These are phyloP conservation scores for Colletotrichum musae DNA, from an alignment of 2,329 filamentous ascomycete genomes.

Conservation along the genomic window DNA sequence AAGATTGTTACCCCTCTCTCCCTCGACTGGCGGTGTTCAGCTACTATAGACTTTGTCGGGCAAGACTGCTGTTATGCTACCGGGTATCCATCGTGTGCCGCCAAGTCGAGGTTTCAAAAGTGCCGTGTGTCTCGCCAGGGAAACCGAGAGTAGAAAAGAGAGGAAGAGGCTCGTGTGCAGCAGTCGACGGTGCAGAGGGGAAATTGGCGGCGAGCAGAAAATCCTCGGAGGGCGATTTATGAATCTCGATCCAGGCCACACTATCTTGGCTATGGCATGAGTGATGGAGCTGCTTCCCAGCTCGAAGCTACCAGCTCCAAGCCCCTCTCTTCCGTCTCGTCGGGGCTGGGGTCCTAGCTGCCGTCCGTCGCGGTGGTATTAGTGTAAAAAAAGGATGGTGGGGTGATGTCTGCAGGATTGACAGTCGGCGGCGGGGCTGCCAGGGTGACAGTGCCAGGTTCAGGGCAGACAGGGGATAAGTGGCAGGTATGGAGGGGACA, in stretches of 20 bases:
- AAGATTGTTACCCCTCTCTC: constrained; percentile 20
- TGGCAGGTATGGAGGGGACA: background rate
- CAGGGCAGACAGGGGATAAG: constrained; percentile 6
- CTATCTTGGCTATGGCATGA: background rate
- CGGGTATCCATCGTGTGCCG: background rate
- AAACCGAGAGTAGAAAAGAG: background rate
- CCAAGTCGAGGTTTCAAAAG: background rate
- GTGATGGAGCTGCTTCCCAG: background rate
- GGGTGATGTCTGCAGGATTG: constrained; percentile 41
- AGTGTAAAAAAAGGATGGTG: constrained; percentile 11
- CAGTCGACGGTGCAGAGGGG: background rate
- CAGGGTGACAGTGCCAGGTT: constrained; percentile 8
- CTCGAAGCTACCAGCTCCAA: constrained; percentile 17
- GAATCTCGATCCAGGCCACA: constrained; percentile 12
- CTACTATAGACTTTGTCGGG: background rate
- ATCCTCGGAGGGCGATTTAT: constrained; percentile 2
- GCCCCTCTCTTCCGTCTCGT: constrained; percentile 11
- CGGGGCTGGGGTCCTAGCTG: constrained; percentile 36
- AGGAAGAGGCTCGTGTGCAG: background rate
- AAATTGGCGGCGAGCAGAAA: background rate
- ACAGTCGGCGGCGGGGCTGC: constrained; percentile 32
- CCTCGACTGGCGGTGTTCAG: background rate
- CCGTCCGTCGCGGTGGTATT: background rate
- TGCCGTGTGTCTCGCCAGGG: background rate
- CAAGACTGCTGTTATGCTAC: background rate